Conservation (phyloP, 805 yeast species). For the Pichia exigua region DNA sequence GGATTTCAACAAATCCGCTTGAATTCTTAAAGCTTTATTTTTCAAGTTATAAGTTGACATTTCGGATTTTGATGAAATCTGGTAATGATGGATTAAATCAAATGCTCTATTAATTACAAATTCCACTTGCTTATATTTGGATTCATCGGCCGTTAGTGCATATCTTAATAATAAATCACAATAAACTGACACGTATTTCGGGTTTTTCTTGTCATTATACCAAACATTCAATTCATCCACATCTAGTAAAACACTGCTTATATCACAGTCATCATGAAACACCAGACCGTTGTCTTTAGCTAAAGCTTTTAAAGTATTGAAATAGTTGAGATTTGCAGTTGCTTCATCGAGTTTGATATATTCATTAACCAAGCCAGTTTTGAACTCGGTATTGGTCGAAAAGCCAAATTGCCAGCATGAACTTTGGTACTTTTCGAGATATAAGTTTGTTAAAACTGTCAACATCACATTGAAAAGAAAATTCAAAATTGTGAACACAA, state of each 20-base stretch:
- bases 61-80: conserved; percentile 14
- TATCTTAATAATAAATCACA: conserved; percentile 33
- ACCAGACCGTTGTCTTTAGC: conserved; percentile 25
- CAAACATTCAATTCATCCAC: conserved; percentile 19
- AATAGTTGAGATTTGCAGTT: conserved; percentile 29
- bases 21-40: conserved; percentile 29
- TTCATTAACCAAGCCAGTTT: conserved; percentile 34
- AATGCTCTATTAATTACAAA: conserved; percentile 25
- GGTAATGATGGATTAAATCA: conserved; percentile 25
- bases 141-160: conserved; percentile 28
- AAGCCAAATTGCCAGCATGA: conserved; percentile 25
- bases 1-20: conserved; percentile 27
- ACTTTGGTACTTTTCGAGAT: conserved; percentile 22
- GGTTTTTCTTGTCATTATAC: conserved; percentile 26
- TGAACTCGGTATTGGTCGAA: conserved; percentile 23
- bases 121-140: conserved; percentile 19
- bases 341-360: conserved; percentile 26
- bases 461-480: conserved; percentile 29
- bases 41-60: conserved; percentile 24
- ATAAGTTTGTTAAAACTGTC: conserved; percentile 25
- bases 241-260: conserved; percentile 15
- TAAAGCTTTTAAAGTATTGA: conserved; percentile 24
- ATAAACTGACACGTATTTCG: conserved; percentile 27
- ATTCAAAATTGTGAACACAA: conserved; percentile 35
- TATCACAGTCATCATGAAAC: conserved; percentile 11